Evolutionary conservation across 139 green algal genomes (phyloP).

Genomic region (Spirogloea muscicola): DNA sequence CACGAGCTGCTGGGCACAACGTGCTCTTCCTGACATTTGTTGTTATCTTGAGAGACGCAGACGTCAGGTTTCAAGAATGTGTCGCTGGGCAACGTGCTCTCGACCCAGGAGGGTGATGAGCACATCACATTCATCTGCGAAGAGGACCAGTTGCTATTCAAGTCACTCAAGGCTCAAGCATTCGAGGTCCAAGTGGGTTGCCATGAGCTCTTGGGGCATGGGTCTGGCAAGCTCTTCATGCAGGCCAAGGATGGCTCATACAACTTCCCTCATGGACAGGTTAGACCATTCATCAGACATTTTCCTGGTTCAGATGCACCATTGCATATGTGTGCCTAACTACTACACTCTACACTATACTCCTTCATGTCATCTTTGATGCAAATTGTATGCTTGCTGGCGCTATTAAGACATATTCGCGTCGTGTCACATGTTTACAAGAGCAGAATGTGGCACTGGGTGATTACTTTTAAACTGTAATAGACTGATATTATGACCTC

Average conservation of each 20-base stretch:
- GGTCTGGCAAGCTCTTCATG: slow-evolving; percentile 35
- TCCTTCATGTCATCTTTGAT: too few species aligned
- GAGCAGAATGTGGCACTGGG: too few species aligned
- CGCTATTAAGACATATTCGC: too few species aligned
- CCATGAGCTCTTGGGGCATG: slow-evolving; percentile 33
- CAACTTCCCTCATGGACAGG: slow-evolving; percentile 6
- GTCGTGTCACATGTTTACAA: too few species aligned
- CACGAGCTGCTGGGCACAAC: background rate
- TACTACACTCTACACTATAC: background rate
- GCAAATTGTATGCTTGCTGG: too few species aligned
- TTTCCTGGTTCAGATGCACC: background rate
- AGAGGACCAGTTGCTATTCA: slow-evolving; percentile 7
- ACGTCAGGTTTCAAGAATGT: slow-evolving; percentile 38
- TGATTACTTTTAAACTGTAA: too few species aligned
- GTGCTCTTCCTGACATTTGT: too few species aligned
- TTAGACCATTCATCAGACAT: background rate
- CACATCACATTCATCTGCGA: slow-evolving; percentile 9
- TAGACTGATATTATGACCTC: background rate
- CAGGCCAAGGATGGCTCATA: background rate
- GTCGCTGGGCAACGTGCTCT: slow-evolving; percentile 25
- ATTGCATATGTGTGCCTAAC: background rate
- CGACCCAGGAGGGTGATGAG: slow-evolving; percentile 2
- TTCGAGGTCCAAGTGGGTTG: slow-evolving; percentile 24
- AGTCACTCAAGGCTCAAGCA: slow-evolving; percentile 2
- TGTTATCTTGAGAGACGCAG: too few species aligned